A percentile compares a stretch with the other conserved stretches of the same genome.
These are phyloP conservation scores for Gnomoniopsis sp. DNA, from an alignment of 2,329 filamentous ascomycete species.

Conservation along the genomic window DNA sequence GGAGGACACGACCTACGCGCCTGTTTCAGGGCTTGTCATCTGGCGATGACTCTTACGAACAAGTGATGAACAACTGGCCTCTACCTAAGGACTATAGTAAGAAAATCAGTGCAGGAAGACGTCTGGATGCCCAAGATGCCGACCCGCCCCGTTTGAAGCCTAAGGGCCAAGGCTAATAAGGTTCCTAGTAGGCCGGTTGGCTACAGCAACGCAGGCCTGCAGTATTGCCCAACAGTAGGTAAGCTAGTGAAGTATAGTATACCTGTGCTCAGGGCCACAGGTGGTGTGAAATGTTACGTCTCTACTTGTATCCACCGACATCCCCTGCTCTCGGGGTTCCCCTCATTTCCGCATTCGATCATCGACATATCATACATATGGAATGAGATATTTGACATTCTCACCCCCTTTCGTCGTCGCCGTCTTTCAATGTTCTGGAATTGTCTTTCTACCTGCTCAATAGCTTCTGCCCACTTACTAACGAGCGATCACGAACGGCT, in stretches of 20 bases:
- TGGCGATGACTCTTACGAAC: not conserved
- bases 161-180: not conserved
- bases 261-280: too few species aligned
- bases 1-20: not conserved
- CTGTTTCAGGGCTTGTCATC: conserved; percentile 1
- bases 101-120: not conserved
- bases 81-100: not conserved
- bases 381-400: not conserved
- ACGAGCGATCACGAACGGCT: not conserved
- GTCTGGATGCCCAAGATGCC: not conserved
- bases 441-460: not conserved
- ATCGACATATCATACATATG: not conserved
- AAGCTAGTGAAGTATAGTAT: too few species aligned
- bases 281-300: not conserved
- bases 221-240: too few species aligned
- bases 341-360: conserved; percentile 8
- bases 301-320: not conserved
- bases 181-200: too few species aligned
- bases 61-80: too few species aligned
- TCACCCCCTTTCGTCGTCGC: not conserved
- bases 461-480: not conserved
- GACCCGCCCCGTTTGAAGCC: not conserved
- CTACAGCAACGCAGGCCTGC: too few species aligned
- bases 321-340: not conserved
- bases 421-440: not conserved